Percentiles rank a stretch among this genome's conserved stretches.
phyloP scores from a whole-genome alignment of 768 basidiomycete species.

The Serpula lacrymans region DNA sequence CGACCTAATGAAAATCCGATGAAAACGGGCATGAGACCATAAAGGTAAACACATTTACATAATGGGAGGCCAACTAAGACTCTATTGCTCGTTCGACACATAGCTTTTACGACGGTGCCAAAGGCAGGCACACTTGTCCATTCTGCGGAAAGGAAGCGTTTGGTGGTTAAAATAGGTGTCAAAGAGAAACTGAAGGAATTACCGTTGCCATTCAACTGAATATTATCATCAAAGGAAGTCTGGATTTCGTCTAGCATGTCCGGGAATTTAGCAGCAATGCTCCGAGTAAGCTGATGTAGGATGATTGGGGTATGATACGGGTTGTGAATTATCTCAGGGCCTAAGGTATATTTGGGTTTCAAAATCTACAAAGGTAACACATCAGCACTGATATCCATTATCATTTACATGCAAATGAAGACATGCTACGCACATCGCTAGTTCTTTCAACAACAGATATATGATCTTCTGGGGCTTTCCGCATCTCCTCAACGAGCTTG shows the following conservation, averaged over 20 bases:
- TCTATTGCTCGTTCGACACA: constrained; percentile 32
- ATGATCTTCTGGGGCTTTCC: constrained; percentile 3
- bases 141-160: constrained; percentile 1
- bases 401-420: too few species aligned
- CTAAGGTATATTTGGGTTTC: too few species aligned
- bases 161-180: too few species aligned
- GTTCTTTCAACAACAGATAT: neutral
- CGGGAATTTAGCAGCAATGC: constrained; percentile 5
- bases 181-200: too few species aligned
- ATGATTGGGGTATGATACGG: constrained; percentile 12
- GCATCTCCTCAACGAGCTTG: constrained; percentile 18
- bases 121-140: constrained; percentile 22
- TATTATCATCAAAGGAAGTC: too few species aligned
- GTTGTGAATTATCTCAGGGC: too few species aligned
- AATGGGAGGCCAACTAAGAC: constrained; percentile 33
- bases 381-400: too few species aligned
- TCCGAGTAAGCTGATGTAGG: constrained; percentile 10
- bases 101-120: constrained; percentile 19
- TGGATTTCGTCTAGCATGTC: constrained; percentile 9
- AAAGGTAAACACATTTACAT: constrained; percentile 16
- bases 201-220: too few species aligned
- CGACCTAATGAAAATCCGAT: constrained; percentile 34
- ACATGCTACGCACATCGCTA: constrained; percentile 14
- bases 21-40: neutral
- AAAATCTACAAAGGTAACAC: too few species aligned